Base-by-base conservation (phyloP, 2,329 filamentous ascomycete species). In the Aphanocladium album region DNA sequence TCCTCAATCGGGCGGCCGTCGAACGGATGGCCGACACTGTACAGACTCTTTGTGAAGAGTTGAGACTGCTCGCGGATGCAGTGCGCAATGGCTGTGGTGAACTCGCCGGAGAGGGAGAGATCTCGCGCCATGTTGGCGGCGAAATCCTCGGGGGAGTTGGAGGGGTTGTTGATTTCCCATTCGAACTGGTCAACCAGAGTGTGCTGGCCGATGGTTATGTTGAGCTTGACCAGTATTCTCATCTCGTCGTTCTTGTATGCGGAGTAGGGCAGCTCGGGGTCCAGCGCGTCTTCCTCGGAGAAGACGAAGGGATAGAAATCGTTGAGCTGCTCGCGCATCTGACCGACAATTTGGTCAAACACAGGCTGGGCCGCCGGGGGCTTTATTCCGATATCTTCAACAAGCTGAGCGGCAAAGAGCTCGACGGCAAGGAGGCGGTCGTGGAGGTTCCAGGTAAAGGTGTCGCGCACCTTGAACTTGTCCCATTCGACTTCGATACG, bases 211-310 rank as follows among this genome's bases (percentile, higher is more conserved):
- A 99, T 97, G 7, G 95, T 98, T 70, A 99, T 96, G 75, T 98
- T 97, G 55, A 99, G 82, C 75, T 97, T 98, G 75, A 99, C 86
- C 47, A 96, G 79, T 67, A 99, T 90, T 55, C 95, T 89, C 93
- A 99, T 97, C 77, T 99, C 95, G 72, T 99, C 95, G 71, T 99
- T 96, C 76, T 98, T 98, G 79, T 97, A 96, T 7, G 95, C 93
- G 43, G 84, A 88, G 72, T 98, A 98, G 0, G 93, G 93, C 14
- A 96, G 80, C 70, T 95, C 89, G 1, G 92, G 90, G 69, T 99
- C 93, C 51, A 97, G 80, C 1, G 93, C 86, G 68, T 96, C 91
- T 68, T 98, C 93, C 67, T 96, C 89, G 53, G 93, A 89, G 71
- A 87, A 95, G 25, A 95, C 87, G 68, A 96, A 91, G 5, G 95